Percentiles rank a stretch among this genome's conserved stretches.
Evolutionary conservation across 106 monocot species (phyloP).

Genomic region (Gastrodia elata): DNA sequence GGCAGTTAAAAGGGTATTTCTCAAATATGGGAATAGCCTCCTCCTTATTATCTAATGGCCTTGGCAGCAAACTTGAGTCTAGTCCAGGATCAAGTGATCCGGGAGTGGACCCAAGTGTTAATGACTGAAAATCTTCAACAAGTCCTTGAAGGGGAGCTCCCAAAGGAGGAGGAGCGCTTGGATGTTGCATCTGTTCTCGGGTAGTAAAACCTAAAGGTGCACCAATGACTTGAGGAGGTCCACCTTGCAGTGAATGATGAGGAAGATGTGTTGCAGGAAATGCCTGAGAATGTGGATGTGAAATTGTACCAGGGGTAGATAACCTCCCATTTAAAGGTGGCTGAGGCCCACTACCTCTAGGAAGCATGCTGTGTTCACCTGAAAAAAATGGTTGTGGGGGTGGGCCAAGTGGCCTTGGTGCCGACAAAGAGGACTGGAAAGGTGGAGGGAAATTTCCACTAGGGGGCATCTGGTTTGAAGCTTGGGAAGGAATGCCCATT

Average conservation of each 20-base stretch:
- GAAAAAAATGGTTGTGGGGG: constrained; percentile 14
- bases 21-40: constrained; percentile 53
- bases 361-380: constrained; percentile 16
- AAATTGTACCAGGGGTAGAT: constrained; percentile 19
- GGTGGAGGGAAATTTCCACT: constrained; percentile 14
- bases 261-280: constrained; percentile 17
- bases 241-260: constrained; percentile 20
- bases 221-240: constrained; percentile 32
- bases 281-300: constrained; percentile 22
- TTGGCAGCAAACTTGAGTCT: constrained; percentile 57
- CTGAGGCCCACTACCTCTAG: constrained; percentile 22
- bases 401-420: constrained; percentile 16
- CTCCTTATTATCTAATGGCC: constrained; percentile 59
- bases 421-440: constrained; percentile 19
- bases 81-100: constrained; percentile 79
- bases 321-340: constrained; percentile 25
- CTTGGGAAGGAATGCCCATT: constrained; percentile 26
- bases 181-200: constrained; percentile 42
- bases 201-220: constrained; percentile 22
- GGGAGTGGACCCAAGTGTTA: constrained; percentile 66
- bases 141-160: constrained; percentile 52
- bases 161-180: constrained; percentile 42
- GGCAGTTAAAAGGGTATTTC: constrained; percentile 76
- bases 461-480: constrained; percentile 15
- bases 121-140: constrained; percentile 89